Conservation (phyloP, 257 asterid genomes). For the Solanum tarapatanum region DNA sequence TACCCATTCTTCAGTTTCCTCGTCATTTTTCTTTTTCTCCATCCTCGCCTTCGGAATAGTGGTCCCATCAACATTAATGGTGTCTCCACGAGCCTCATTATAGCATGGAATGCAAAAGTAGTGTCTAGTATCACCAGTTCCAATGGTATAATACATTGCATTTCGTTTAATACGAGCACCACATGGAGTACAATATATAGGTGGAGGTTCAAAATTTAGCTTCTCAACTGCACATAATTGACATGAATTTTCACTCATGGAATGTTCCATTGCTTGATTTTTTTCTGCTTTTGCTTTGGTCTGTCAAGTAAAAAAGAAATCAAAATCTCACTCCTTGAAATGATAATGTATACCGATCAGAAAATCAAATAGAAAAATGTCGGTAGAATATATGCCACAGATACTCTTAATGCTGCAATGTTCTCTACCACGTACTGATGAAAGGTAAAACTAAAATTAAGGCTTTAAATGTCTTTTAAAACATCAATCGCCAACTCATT, state of each 20-base stretch:
- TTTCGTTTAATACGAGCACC: conserved; percentile 94
- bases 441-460: background rate
- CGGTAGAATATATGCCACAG: background rate
- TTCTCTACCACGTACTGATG: background rate
- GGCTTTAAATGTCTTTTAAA: background rate
- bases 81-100: conserved; percentile 86
- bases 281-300: conserved; percentile 91
- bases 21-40: conserved; percentile 86
- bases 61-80: conserved; percentile 59
- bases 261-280: conserved; percentile 87
- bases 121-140: conserved; percentile 91
- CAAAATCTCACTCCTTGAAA: background rate
- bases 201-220: conserved; percentile 95
- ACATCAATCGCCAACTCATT: background rate
- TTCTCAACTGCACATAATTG: conserved; percentile 99
- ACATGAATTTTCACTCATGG: conserved; percentile 91
- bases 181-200: conserved; percentile 87
- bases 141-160: conserved; percentile 81
- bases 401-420: background rate
- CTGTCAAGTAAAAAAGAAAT: conserved; percentile 26
- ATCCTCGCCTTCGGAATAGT: conserved; percentile 65
- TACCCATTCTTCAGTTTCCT: conserved; percentile 99
- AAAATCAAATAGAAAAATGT: background rate
- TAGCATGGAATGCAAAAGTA: conserved; percentile 86
- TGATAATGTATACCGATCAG: background rate